These are phyloP conservation scores for Garcia nutans DNA, from an alignment of 345 rosid species.

Conservation along the genomic window DNA sequence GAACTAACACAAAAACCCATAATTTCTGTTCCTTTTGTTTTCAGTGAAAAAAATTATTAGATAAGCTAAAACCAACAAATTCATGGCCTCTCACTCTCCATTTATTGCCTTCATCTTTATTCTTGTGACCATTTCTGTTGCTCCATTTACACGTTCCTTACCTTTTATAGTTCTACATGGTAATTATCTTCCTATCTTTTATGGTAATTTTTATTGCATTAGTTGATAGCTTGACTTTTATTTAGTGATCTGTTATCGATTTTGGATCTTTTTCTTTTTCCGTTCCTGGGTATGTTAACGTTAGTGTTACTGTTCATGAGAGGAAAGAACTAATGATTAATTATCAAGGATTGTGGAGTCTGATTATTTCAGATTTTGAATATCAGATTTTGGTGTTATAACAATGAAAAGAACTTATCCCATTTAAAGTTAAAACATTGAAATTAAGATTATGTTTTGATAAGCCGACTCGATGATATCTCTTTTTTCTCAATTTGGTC, in stretches of 20 bases:
- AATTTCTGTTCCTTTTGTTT: no score
- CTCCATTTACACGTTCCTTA: constrained; percentile 45
- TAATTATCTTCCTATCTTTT: constrained; percentile 5
- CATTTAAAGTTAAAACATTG: no score
- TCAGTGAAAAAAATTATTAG: no score
- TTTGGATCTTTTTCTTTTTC: neutral
- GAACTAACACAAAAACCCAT: neutral
- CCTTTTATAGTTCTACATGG: constrained; percentile 84
- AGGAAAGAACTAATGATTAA: neutral
- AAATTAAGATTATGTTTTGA: no score
- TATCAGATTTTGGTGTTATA: neutral
- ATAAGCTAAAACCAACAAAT: neutral
- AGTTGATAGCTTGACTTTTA: neutral
- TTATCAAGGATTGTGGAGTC: neutral
- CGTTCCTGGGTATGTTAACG: neutral
- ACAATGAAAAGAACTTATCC: no score
- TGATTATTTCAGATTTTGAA: neutral
- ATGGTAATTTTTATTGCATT: neutral
- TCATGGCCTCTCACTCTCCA: constrained; percentile 36
- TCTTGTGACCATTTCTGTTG: constrained; percentile 15
- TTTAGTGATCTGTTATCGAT: neutral
- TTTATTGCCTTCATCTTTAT: constrained; percentile 9
- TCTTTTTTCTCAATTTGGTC: neutral
- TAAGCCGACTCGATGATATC: no score
- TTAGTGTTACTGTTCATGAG: neutral